phyloP scores from a whole-genome alignment of 208 protist genomes.

The Zelonia costaricensis region DNA sequence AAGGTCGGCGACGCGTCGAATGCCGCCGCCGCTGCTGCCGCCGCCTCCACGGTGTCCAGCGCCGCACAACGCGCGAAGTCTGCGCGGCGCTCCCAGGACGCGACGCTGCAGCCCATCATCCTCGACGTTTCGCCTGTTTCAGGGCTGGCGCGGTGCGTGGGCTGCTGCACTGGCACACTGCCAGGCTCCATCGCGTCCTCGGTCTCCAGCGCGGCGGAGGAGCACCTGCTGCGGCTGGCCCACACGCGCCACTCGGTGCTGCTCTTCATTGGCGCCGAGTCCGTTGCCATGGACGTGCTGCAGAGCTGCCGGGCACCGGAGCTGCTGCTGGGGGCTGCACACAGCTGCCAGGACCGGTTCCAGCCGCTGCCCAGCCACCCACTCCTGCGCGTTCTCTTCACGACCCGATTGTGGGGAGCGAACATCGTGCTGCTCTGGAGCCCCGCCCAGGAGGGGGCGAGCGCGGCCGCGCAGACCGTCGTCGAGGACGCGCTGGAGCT shows the following conservation, averaged over 20 bases:
- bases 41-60: neutral
- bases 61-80: neutral
- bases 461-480: constrained; percentile 6
- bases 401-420: constrained; percentile 67
- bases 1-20: constrained; percentile 20
- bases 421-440: constrained; percentile 29
- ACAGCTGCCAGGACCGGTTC: constrained; percentile 36
- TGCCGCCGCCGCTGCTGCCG: neutral
- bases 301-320: constrained; percentile 37
- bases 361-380: constrained; percentile 36
- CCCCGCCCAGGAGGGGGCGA: neutral
- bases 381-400: constrained; percentile 51
- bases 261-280: constrained; percentile 61
- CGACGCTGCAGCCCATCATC: constrained; percentile 53
- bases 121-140: constrained; percentile 64
- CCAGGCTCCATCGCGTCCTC: constrained; percentile 20
- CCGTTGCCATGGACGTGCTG: constrained; percentile 43
- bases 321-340: constrained; percentile 31
- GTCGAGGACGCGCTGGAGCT: constrained; percentile 73
- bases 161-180: constrained; percentile 30
- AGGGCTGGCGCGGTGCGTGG: constrained; percentile 42
- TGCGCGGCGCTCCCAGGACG: constrained; percentile 18
- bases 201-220: constrained; percentile 39
- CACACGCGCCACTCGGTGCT: constrained; percentile 61
- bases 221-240: constrained; percentile 70